A percentile compares a stretch with the other conserved stretches of the same genome.
phyloP scores from a whole-genome alignment of 805 yeast species.

The Starmerella stellata region DNA sequence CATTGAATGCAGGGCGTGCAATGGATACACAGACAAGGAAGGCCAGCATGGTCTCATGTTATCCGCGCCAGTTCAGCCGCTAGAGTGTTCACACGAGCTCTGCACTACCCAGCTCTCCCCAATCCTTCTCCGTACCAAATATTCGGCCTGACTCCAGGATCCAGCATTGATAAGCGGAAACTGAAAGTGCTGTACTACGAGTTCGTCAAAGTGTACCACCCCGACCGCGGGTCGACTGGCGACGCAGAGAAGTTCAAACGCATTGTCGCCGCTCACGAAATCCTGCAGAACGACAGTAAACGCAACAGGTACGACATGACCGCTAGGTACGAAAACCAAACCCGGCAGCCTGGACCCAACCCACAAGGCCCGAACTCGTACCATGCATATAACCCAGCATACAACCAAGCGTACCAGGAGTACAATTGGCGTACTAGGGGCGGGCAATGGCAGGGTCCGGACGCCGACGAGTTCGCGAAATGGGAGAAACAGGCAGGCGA shows the following conservation, averaged over 20 bases:
- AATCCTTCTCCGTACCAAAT: constrained; percentile 59
- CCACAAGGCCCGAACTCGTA: too few relatives aligned
- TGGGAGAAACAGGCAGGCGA: constrained; percentile 21
- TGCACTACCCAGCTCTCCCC: constrained; percentile 38
- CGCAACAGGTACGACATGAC: constrained; percentile 16
- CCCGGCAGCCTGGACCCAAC: too few relatives aligned
- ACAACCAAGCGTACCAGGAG: background rate
- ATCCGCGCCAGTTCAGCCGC: too few relatives aligned
- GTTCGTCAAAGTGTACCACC: constrained; percentile 64
- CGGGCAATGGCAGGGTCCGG: too few relatives aligned
- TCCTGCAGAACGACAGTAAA: constrained; percentile 31
- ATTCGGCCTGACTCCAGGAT: constrained; percentile 28
- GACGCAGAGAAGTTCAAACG: constrained; percentile 35
- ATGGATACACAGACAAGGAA: too few relatives aligned
- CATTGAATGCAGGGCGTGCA: too few relatives aligned
- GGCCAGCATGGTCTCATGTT: too few relatives aligned
- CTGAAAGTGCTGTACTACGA: constrained; percentile 37
- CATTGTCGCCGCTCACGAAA: constrained; percentile 40
- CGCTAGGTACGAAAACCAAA: background rate
- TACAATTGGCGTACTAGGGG: too few relatives aligned
- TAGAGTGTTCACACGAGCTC: too few relatives aligned
- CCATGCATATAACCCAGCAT: background rate
- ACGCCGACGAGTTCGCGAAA: constrained; percentile 5
- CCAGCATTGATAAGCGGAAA: constrained; percentile 24
- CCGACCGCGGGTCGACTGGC: constrained; percentile 32